Percentiles rank a stretch among this genome's conserved stretches.
phyloP scores from a whole-genome alignment of 2,329 filamentous ascomycete genomes.

The Penicillium sp. region DNA sequence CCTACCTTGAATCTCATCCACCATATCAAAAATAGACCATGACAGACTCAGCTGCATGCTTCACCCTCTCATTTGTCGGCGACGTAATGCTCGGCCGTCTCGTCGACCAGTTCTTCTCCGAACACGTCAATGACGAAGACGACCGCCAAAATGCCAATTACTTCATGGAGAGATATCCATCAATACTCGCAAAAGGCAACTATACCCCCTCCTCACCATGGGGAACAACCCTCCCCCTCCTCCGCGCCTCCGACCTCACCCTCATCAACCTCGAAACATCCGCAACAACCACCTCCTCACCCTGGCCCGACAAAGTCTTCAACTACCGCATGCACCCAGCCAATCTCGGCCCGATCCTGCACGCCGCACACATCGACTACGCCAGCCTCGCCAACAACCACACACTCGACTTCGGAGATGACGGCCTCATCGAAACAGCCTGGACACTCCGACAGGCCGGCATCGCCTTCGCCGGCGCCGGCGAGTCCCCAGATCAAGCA shows the following conservation, averaged over 20 bases:
- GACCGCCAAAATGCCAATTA: constrained; percentile 25
- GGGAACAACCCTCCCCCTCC: constrained; percentile 38
- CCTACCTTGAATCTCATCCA: background rate
- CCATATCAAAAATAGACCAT: constrained; percentile 3
- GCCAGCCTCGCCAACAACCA: constrained; percentile 46
- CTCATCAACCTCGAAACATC: constrained; percentile 47
- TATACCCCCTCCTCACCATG: constrained; percentile 37
- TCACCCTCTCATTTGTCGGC: constrained; percentile 37
- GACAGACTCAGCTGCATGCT: constrained; percentile 13
- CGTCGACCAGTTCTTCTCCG: constrained; percentile 43
- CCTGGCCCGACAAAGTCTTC: constrained; percentile 45
- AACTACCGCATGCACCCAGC: constrained; percentile 46
- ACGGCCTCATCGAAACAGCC: constrained; percentile 40
- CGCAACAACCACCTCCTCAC: constrained; percentile 32
- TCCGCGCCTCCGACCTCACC: constrained; percentile 36
- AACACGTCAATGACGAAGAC: constrained; percentile 32
- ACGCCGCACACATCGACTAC: constrained; percentile 36
- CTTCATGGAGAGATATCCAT: constrained; percentile 24
- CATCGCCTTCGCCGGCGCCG: constrained; percentile 36
- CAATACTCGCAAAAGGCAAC: constrained; percentile 17
- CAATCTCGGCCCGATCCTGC: constrained; percentile 35
- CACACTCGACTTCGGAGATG: constrained; percentile 39
- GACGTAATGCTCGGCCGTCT: constrained; percentile 49
- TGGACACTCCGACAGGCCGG: constrained; percentile 29
- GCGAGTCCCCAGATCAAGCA: constrained; percentile 34